Evolutionary conservation across 306 rosid species (phyloP), one percentile per base, ranked within the genome.

Genomic region (Phaseolus lunatus): DNA sequence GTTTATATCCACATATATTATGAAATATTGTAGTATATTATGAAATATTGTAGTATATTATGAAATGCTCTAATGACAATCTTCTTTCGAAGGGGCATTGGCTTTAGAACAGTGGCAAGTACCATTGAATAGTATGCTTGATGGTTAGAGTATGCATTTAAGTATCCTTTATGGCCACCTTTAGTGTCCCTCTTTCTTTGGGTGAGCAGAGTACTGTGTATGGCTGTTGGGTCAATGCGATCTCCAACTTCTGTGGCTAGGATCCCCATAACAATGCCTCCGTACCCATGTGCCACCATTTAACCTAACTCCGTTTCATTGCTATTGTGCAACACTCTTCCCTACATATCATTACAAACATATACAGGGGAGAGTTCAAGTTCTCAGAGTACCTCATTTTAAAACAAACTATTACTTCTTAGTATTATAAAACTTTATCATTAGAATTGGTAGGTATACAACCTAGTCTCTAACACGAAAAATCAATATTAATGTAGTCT

Each of bases 211-310:
- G 47, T 29, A 65, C 61, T 52, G 72, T 72, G 48, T 73, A 78
- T 59, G 80, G 85, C 48, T 79, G 76, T 73, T 81, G 0, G 48
- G 59, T 73, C 62, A 33, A 8, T 73, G 57, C 20, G 61, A 75
- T 56, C 63, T 57, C 84, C 84, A 79, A 81, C 29, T 83, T 86
- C 71, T 66, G 76, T 64, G 88, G 83, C 81, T 65, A 57, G 58
- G 8, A 75, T 58, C 54, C 35, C 20, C 61, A 50, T 54, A 47
- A 15, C 48, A 35, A 61, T 43, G 77, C 73, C 78, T 66, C 85
- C 75, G 54, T 48, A 45, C 31, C 43, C 48, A 47, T 70, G 26
- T 69, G 16, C 59, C 85, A 74, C 64, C 19, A 67, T 73, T 73
- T 76, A 73, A 73, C 58, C 72, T 65, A 61, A 49, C 70, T 75